Conservation (phyloP, 441 rosid species). For the Syzygium syzygioides region DNA sequence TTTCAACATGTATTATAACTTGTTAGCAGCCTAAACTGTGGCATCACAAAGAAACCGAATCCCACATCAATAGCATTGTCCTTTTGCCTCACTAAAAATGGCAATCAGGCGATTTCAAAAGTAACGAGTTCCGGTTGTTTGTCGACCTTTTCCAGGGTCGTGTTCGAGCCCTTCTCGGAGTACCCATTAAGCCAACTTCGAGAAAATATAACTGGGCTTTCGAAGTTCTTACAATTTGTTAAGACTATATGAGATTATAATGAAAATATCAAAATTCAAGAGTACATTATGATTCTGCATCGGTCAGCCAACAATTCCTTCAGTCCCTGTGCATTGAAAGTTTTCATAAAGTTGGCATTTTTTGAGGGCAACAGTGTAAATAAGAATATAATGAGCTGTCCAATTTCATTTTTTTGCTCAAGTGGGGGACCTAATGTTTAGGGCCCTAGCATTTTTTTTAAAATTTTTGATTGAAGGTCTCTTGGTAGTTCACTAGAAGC, state of each 20-base stretch:
- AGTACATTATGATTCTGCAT: not conserved
- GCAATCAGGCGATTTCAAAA: not conserved
- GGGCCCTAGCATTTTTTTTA: too few relatives aligned
- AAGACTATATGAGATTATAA: not conserved
- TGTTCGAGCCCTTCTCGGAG: not conserved
- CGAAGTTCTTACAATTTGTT: not conserved
- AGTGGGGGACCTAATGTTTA: not conserved
- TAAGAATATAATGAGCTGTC: not conserved
- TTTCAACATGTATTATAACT: not conserved
- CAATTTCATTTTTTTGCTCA: not conserved
- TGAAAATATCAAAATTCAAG: not conserved
- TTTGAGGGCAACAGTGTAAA: conserved; percentile 2
- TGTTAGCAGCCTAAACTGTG: not conserved
- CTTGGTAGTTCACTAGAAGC: not conserved
- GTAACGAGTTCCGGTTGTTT: not conserved
- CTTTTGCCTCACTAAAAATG: not conserved
- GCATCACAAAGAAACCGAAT: not conserved
- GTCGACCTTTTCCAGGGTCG: not conserved
- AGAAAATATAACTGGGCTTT: not conserved
- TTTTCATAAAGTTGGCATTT: not conserved
- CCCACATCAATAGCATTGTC: not conserved
- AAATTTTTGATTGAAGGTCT: not conserved
- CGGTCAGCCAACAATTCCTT: not conserved
- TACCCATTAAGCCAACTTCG: not conserved
- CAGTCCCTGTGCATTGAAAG: not conserved